A percentile compares a stretch with the other conserved stretches of the same genome.
Evolutionary conservation across 1,284 basidiomycete genomes (phyloP).

Genomic region (Megacollybia platyphylla): DNA sequence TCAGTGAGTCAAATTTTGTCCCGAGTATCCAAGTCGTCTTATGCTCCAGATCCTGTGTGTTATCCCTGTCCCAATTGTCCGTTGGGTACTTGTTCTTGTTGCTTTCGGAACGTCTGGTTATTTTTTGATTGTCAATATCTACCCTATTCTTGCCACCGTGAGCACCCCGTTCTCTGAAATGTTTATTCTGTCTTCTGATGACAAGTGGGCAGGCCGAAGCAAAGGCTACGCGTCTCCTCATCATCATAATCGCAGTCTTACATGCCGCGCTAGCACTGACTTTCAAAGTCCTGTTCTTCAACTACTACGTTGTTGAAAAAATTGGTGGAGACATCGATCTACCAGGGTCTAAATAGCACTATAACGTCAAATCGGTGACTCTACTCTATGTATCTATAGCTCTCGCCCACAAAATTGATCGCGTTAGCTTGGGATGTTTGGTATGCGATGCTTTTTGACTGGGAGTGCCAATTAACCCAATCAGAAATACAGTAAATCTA

Average conservation of each 20-base stretch:
- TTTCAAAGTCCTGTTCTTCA: slow-evolving; percentile 84
- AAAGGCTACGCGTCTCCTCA: slow-evolving; percentile 70
- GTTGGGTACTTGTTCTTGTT: slow-evolving; percentile 67
- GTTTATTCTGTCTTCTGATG: background rate
- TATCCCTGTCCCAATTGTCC: slow-evolving; percentile 64
- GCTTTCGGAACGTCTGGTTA: slow-evolving; percentile 71
- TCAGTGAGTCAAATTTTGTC: slow-evolving; percentile 34
- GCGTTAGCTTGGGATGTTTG: too few species aligned
- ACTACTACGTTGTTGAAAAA: slow-evolving; percentile 55
- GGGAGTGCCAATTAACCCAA: too few species aligned
- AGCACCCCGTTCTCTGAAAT: slow-evolving; percentile 15
- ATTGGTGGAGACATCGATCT: slow-evolving; percentile 31
- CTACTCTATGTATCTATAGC: too few species aligned
- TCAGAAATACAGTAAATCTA: too few species aligned
- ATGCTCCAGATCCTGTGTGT: slow-evolving; percentile 63
- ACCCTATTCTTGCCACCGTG: slow-evolving; percentile 79
- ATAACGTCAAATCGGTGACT: too few species aligned
- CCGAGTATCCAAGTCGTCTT: background rate
- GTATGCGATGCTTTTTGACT: too few species aligned
- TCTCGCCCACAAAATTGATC: too few species aligned
- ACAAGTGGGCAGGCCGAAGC: slow-evolving; percentile 54
- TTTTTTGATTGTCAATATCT: slow-evolving; percentile 77
- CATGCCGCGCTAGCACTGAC: slow-evolving; percentile 69
- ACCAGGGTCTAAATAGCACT: slow-evolving; percentile 16
- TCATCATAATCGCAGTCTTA: slow-evolving; percentile 56